Conservation (phyloP, 2,329 filamentous ascomycete species). For the Cytospora leucostoma region DNA sequence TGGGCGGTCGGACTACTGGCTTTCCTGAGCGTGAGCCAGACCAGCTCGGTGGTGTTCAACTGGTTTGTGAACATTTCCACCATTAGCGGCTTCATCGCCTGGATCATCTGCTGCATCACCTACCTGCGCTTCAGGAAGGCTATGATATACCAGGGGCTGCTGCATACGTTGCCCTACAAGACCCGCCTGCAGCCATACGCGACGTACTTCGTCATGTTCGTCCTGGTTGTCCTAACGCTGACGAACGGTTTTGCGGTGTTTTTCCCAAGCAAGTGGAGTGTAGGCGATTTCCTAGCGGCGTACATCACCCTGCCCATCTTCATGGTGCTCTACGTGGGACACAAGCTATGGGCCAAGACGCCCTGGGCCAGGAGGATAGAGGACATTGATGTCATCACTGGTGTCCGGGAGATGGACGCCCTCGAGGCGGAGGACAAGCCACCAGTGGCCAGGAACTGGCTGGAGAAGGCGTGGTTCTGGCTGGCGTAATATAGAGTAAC, state of each 20-base stretch:
- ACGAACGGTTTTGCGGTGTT: slow-evolving; percentile 79
- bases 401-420: slow-evolving; percentile 64
- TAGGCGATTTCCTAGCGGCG: slow-evolving; percentile 62
- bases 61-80: slow-evolving; percentile 74
- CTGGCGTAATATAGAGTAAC: slow-evolving; percentile 42
- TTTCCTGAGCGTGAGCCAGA: slow-evolving; percentile 68
- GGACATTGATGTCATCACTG: slow-evolving; percentile 58
- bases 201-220: slow-evolving; percentile 59
- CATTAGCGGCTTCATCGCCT: slow-evolving; percentile 61
- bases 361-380: slow-evolving; percentile 44
- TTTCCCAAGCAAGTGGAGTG: slow-evolving; percentile 64
- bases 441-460: slow-evolving; percentile 51
- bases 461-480: slow-evolving; percentile 59
- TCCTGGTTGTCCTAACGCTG: slow-evolving; percentile 64
- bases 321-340: slow-evolving; percentile 59
- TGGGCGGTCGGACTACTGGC: slow-evolving; percentile 64
- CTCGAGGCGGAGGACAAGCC: slow-evolving; percentile 50
- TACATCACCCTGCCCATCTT: slow-evolving; percentile 67
- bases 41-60: slow-evolving; percentile 64
- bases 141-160: slow-evolving; percentile 53
- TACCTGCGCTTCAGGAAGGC: slow-evolving; percentile 62
- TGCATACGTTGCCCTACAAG: slow-evolving; percentile 53
- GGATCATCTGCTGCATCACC: slow-evolving; percentile 59
- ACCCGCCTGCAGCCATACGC: slow-evolving; percentile 63
- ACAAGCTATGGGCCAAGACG: slow-evolving; percentile 56